Conservation (phyloP, 176 grass and related monocot species). For the Saccharum spontaneum region DNA sequence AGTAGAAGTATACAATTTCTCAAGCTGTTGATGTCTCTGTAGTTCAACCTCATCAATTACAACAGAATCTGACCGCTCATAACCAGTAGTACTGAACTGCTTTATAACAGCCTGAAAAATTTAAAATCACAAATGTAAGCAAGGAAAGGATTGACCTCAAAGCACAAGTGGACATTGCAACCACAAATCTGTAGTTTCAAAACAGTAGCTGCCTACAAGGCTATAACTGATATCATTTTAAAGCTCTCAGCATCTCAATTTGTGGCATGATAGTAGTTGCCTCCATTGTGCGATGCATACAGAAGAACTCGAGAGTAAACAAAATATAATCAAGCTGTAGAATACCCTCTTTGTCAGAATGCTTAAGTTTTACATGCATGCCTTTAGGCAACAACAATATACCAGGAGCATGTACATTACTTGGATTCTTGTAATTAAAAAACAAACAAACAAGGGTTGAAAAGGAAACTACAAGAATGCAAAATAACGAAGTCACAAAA, state of each 20-base stretch:
- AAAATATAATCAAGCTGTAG: not conserved
- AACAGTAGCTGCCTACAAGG: conserved; percentile 10
- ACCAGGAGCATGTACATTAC: not conserved
- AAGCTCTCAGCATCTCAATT: not conserved
- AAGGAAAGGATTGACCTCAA: conserved; percentile 19
- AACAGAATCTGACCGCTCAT: conserved; percentile 77
- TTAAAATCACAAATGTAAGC: conserved; percentile 31
- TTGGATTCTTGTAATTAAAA: conserved; percentile 18
- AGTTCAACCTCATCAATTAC: conserved; percentile 93
- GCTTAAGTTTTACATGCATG: not conserved
- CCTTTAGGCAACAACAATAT: not conserved
- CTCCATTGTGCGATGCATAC: not conserved
- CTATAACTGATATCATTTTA: conserved; percentile 1
- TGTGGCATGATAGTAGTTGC: conserved; percentile 15
- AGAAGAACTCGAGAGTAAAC: not conserved
- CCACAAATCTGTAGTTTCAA: not conserved
- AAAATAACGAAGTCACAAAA: not conserved
- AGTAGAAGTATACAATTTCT: conserved; percentile 94
- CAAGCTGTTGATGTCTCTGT: conserved; percentile 89
- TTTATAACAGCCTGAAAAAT: conserved; percentile 96
- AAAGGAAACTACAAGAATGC: not conserved
- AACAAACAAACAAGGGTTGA: not conserved
- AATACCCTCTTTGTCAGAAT: not conserved
- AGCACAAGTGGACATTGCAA: not conserved
- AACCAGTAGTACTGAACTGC: conserved; percentile 87